phyloP scores from a whole-genome alignment of 2,329 filamentous ascomycete genomes.

The Eurotiales sp. region DNA sequence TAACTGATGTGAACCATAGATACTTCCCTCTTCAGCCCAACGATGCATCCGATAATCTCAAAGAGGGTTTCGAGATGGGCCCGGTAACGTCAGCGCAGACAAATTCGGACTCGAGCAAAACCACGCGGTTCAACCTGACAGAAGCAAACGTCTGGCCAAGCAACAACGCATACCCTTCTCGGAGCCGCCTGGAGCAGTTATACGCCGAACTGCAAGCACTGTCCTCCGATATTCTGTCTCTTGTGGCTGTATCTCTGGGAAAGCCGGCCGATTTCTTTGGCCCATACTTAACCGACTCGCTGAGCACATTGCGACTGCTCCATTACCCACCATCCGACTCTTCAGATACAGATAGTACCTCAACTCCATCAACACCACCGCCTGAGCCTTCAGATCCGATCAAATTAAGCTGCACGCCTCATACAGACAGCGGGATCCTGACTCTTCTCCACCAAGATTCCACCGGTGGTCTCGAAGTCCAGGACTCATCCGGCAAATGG shows the following conservation, averaged over 20 bases:
- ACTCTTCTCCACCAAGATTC: conserved; percentile 48
- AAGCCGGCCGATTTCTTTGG: conserved; percentile 40
- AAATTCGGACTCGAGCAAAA: conserved; percentile 8
- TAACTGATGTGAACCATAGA: conserved; percentile 22
- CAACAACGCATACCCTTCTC: conserved; percentile 20
- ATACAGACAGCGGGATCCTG: conserved; percentile 45
- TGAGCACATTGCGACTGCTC: conserved; percentile 44
- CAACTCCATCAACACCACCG: conserved; percentile 4
- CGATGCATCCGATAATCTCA: conserved; percentile 39
- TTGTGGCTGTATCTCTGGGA: conserved; percentile 38
- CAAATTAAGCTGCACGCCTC: conserved; percentile 28
- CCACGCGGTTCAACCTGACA: conserved; percentile 34
- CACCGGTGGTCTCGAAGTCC: conserved; percentile 47
- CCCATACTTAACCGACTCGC: conserved; percentile 37
- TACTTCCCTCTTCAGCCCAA: conserved; percentile 45
- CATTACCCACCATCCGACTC: conserved; percentile 40
- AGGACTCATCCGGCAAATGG: conserved; percentile 41
- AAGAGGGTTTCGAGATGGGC: conserved; percentile 48
- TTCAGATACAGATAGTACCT: neutral
- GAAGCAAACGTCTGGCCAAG: conserved; percentile 43
- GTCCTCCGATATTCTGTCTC: conserved; percentile 35
- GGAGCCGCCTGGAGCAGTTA: conserved; percentile 31
- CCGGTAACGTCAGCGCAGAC: conserved; percentile 19
- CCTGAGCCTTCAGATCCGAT: conserved; percentile 10
- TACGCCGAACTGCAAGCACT: conserved; percentile 40